Evolutionary conservation across 2,329 filamentous ascomycete species (phyloP).

Genomic region (Diaporthe caulivora): DNA sequence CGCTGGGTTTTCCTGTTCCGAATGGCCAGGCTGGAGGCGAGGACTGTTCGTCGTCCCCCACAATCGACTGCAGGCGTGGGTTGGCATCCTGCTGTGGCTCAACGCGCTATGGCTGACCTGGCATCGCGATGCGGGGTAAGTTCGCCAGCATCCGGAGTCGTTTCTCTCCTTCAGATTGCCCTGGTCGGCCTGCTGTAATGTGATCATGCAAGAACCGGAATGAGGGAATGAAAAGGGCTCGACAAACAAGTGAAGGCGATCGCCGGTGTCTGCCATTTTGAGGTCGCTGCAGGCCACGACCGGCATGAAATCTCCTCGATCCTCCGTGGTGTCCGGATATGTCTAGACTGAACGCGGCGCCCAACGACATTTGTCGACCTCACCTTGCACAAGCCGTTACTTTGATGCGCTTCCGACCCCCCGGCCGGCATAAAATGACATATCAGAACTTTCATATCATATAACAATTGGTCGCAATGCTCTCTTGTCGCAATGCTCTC

Average conservation of each 20-base stretch:
- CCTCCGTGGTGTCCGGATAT: background rate
- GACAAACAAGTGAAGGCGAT: background rate
- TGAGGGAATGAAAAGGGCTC: background rate
- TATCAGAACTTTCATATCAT: background rate
- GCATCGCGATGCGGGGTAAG: background rate
- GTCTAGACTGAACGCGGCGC: background rate
- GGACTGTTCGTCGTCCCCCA: background rate
- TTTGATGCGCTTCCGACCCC: background rate
- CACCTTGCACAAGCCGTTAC: background rate
- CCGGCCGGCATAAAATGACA: background rate
- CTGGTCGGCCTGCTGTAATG: background rate
- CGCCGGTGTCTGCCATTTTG: background rate
- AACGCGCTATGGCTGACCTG: no score
- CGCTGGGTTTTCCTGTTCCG: background rate
- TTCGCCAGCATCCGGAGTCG: background rate
- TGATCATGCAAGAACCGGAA: background rate
- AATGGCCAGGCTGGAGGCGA: background rate
- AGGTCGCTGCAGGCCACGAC: background rate
- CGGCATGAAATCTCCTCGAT: background rate
- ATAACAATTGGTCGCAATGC: background rate
- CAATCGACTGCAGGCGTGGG: background rate
- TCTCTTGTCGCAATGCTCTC: no score
- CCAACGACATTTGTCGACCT: background rate
- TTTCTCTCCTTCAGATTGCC: background rate
- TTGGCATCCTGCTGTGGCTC: background rate